Base-by-base conservation (phyloP, 2,329 filamentous ascomycete genomes). In the Ophiostoma pallidulum region DNA sequence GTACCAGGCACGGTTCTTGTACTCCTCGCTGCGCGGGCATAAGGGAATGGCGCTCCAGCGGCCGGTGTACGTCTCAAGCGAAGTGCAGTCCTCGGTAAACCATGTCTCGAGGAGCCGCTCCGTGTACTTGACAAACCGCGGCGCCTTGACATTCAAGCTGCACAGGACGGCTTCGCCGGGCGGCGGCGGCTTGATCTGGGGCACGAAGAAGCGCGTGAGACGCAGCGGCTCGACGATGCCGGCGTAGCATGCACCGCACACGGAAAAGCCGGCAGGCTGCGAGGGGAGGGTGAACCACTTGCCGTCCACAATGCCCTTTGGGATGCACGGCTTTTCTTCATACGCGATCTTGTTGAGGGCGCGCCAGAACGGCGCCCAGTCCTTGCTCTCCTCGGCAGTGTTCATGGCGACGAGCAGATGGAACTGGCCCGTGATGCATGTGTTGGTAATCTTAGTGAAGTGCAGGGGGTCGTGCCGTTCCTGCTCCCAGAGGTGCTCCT, bases 241-340 rank as follows among this genome's bases (percentile, higher is more conserved):
- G 4, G 58, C 59, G 24, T 61, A 60, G 46, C 67, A 70, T 1
- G 59, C 58, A 4, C 58, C 60, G 48, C 65, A 69, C 19, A 70
- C 55, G 10, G 52, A 56, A 46, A 68, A 70, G 0, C 56, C 54
- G 0, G 29, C 14, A 14, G 64, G 61, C 41, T 64, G 50, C 4
- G 59, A 62, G 2, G 56, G 51, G 0, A 66, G 51, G 0, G 61
- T 64, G 41, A 63, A 67, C 65, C 65, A 69, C 1, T 35, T 45
- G 1, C 54, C 57, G 8, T 57, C 55, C 10, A 48, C 54, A 16
- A 60, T 61, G 4, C 66, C 67, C 1, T 51, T 45, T 2, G 55
- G 53, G 14, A 57, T 44, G 49, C 66, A 69, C 28, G 54, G 47
- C 4, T 60, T 60, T 36, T 64, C 56, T 8, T 37, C 20, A 26